These are phyloP conservation scores for Pleochaeta shiraiana DNA, from an alignment of 2,329 filamentous ascomycete genomes.

Conservation along the genomic window DNA sequence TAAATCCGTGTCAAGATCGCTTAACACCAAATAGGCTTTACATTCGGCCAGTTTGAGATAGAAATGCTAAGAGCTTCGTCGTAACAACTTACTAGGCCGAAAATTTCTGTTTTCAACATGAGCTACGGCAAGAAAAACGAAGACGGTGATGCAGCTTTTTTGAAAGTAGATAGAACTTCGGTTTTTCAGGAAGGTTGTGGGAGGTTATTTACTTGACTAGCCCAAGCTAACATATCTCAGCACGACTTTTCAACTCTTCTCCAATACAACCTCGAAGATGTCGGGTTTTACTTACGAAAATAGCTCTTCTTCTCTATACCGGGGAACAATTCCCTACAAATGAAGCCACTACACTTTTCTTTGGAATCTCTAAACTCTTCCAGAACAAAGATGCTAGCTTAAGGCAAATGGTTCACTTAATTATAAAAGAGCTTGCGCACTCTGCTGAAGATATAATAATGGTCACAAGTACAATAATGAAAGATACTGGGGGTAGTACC, in stretches of 20 bases:
- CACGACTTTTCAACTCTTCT: conserved; percentile 92
- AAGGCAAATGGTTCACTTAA: conserved; percentile 95
- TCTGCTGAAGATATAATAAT: conserved; percentile 98
- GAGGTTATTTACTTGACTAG: no score
- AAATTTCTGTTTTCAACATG: no score
- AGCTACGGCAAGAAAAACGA: conserved; percentile 99
- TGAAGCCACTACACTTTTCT: conserved; percentile 96
- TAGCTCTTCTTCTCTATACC: conserved; percentile 86
- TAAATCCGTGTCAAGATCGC: no score
- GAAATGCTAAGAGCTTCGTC: no score
- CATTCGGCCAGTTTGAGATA: no score
- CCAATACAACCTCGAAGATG: conserved; percentile 95
- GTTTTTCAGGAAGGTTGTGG: conserved; percentile 98
- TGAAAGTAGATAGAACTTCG: conserved; percentile 93
- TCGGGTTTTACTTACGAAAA: conserved; percentile 92
- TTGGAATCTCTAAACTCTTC: conserved; percentile 97
- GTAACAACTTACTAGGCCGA: no score
- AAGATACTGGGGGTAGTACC: conserved; percentile 89
- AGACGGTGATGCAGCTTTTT: conserved; percentile 79
- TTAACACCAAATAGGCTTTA: no score
- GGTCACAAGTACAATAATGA: conserved; percentile 99
- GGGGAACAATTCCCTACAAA: conserved; percentile 94
- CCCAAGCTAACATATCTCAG: no score
- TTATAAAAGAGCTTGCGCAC: conserved; percentile 91
- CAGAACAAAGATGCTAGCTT: conserved; percentile 98